Conservation (phyloP, 495 filamentous ascomycete genomes). For the Lepraria neglecta region DNA sequence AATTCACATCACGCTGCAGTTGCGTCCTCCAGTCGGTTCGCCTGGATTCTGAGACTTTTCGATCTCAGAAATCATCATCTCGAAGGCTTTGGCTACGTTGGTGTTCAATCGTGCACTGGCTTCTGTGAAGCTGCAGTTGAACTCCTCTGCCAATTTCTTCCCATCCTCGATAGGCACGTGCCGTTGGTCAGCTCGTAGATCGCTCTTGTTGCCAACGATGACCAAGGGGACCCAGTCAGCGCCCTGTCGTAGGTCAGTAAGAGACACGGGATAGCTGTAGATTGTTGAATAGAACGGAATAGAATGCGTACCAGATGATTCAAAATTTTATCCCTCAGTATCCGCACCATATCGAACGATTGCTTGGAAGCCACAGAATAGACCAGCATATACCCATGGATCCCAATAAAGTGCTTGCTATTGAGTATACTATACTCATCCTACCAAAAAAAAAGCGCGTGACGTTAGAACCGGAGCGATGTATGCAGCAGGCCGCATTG, state of each 20-base stretch:
- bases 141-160: constrained; percentile 69
- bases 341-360: constrained; percentile 93
- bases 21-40: constrained; percentile 69
- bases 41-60: constrained; percentile 91
- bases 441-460: constrained; percentile 41
- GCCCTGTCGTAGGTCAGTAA: constrained; percentile 50
- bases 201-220: constrained; percentile 94
- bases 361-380: constrained; percentile 90
- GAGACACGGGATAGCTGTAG: constrained; percentile 1
- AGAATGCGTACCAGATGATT: constrained; percentile 75
- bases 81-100: constrained; percentile 89
- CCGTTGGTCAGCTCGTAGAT: constrained; percentile 85
- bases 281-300: background rate
- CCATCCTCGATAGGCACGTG: constrained; percentile 85
- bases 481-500: constrained; percentile 21
- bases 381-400: constrained; percentile 97
- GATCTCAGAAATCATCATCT: constrained; percentile 88
- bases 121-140: constrained; percentile 90
- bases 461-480: constrained; percentile 19
- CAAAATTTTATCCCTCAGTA: constrained; percentile 94
- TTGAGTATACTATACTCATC: constrained; percentile 98
- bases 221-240: constrained; percentile 87
- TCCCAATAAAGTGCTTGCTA: constrained; percentile 98
- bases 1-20: constrained; percentile 76
- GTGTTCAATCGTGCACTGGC: constrained; percentile 88